Evolutionary conservation across 2,329 filamentous ascomycete species (phyloP).

Genomic region (Aspergillus thermomutatus): DNA sequence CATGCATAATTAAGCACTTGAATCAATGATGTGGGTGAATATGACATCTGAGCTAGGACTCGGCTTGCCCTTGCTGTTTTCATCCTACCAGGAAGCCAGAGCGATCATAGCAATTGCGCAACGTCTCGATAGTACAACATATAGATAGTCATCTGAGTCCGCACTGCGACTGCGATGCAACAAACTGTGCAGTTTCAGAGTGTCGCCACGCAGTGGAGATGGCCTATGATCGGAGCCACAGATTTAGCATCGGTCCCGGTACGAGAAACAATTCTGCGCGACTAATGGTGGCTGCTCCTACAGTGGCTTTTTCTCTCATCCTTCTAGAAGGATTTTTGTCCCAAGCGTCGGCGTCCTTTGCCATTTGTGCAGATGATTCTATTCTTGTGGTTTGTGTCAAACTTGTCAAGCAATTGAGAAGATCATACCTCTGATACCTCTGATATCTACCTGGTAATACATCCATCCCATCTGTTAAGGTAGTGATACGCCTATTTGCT

Average conservation of each 20-base stretch:
- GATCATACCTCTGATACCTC: background rate
- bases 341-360: background rate
- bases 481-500: background rate
- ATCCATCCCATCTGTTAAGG: background rate
- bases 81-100: background rate
- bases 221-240: background rate
- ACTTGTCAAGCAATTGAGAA: background rate
- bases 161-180: background rate
- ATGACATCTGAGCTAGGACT: background rate
- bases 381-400: too few relatives aligned
- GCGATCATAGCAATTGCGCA: background rate
- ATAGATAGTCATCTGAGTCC: background rate
- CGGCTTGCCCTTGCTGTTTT: background rate
- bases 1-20: background rate
- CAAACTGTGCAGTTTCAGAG: background rate
- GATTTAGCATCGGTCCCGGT: background rate
- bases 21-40: background rate
- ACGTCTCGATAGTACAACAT: background rate
- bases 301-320: background rate
- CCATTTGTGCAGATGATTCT: background rate
- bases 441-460: background rate
- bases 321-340: background rate
- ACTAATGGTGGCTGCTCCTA: background rate
- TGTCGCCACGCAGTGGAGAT: background rate
- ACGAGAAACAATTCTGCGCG: background rate